Evolutionary conservation across 2,329 filamentous ascomycete species (phyloP), one percentile per base, ranked within the genome.

Genomic region (Fonsecaea pedrosoi): DNA sequence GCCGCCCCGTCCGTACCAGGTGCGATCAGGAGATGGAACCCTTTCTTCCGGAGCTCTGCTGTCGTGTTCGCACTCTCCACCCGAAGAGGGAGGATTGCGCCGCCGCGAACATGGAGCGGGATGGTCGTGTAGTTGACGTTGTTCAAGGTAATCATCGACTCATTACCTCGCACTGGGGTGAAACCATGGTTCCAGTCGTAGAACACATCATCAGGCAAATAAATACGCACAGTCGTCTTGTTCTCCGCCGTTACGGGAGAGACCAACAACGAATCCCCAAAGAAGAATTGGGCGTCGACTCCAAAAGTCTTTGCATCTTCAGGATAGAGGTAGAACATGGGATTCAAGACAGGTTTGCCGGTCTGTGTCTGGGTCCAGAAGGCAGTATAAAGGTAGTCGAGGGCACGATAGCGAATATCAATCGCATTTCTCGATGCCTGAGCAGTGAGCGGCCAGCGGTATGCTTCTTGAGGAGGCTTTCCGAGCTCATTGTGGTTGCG

Each of bases 381-480:
- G 0, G 88, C 86, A 0, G 91, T 93, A 81, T 94, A 94, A 67
- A 92, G 83, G 79, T 94, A 94, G 73, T 93, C 91, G 12, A 94
- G 82, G n/a, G 94, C 82, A 37, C 86, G 84, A 79, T 94, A 94
- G n/a, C 91, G 85, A 56, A 88, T 87, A 35, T 85, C 84, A 72
- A 94, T 92, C 18, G 88, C 89, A 66, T 86, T 89, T 63, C 84
- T 85, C 0, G 90, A 90, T 0, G 89, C 88, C 8, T 83, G 79
- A 0, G 89, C 82, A 4, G 91, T 89, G 1, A 81, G 78, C 0
- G 82, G 79, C 88, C 89, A 93, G 54, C 82, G 84, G 77, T 93
- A 94, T 76, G 91, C 90, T 75, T 93, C 91, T 74, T 93, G 91
- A 21, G 59, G 59, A 12, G 45, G 15, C 15, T n/a, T 30, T 21